Base-by-base conservation (phyloP, 768 basidiomycete species). In the Panus rudis region DNA sequence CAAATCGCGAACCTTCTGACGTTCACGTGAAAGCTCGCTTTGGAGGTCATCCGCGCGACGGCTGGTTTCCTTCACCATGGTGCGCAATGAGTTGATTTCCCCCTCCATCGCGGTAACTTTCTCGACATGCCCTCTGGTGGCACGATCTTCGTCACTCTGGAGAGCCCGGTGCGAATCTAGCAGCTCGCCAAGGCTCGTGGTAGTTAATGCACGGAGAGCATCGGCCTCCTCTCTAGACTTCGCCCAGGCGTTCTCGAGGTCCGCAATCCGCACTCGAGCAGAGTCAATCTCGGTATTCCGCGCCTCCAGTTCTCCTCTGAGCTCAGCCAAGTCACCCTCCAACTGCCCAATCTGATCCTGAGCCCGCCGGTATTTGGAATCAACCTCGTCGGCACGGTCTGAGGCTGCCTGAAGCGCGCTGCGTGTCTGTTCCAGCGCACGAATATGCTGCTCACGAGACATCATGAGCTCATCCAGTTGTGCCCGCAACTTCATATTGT, bases 171-270 rank as follows among this genome's bases (percentile, higher is more conserved):
- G 92, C 2, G 85, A 81, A 58, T 93, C 89, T 35, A 96, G 69
- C 16, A 96, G 70, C 58, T 93, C 79, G 19, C 91, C 92, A 3
- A 96, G 74, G 54, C 83, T 76, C 37, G 83, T 80, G 2, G 90
- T 94, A 2, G 92, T 92, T 40, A 92, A 68, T 17, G 86, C 84
- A 42, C 92, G 73, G 62, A 92, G 81, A 2, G 85, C 79, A 60
- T 96, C 93, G 3, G 92, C 90, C 67, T 97, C 92, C 64, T 93
- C 86, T 12, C 92, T 79, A 32, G 91, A 90, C 61, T 91, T 87
- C 20, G 86, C 78, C 83, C 92, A 96, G 7, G 85, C 79, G 57
- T 86, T 91, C 65, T 96, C 93, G 32, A 84, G 81, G 42, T 93
- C 89, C 20, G 75, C 68, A 32, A 93, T 64, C 42, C 84, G 72